Percentiles rank a stretch among this genome's conserved stretches.
phyloP scores from a whole-genome alignment of 139 green algal species.

The Mesotaenium endlicherianum region DNA sequence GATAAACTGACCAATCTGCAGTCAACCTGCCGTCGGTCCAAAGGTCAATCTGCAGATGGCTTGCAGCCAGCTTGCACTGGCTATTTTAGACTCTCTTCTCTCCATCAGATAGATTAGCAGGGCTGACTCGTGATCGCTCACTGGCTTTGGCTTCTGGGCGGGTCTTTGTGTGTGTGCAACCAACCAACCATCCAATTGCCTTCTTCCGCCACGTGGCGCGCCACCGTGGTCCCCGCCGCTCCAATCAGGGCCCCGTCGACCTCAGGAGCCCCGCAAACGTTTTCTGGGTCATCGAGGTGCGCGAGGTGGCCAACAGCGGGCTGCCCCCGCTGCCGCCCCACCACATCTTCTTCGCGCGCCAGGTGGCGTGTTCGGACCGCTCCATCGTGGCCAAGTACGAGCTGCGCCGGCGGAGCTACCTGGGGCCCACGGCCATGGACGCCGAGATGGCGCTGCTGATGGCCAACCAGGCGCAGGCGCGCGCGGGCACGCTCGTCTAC shows the following conservation, averaged over 20 bases:
- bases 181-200: not conserved
- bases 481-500: constrained; percentile 57
- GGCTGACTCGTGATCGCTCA: not conserved
- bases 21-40: too few species aligned
- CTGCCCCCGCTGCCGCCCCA: constrained; percentile 1
- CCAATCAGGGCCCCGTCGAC: constrained; percentile 38
- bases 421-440: constrained; percentile 94
- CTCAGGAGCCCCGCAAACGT: constrained; percentile 29
- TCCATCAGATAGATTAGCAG: not conserved
- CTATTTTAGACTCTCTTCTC: not conserved
- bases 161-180: not conserved
- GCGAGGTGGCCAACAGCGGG: constrained; percentile 11
- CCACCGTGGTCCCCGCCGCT: not conserved
- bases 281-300: constrained; percentile 52
- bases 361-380: constrained; percentile 12
- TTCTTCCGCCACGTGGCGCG: not conserved
- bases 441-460: constrained; percentile 91
- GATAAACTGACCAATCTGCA: too few species aligned
- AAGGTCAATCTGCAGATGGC: too few species aligned
- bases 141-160: not conserved
- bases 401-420: constrained; percentile 74
- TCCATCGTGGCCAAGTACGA: constrained; percentile 55
- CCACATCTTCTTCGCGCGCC: constrained; percentile 76
- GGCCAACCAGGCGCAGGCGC: constrained; percentile 71
- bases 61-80: not conserved